Base-by-base conservation (phyloP, 805 yeast species). In the Vanderwaltozyma verrucispora region DNA sequence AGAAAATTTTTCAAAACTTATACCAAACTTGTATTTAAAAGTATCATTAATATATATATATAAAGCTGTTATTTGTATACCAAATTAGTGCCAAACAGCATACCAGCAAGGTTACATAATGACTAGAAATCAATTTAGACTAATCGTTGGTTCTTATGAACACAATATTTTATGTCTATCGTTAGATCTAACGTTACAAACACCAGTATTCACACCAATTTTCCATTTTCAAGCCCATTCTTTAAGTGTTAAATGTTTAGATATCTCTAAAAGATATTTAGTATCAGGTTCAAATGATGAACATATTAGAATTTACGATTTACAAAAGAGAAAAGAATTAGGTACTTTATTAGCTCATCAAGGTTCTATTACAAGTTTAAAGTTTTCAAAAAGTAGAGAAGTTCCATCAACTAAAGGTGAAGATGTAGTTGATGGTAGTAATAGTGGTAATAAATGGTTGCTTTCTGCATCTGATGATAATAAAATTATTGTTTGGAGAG, bases 261-360 rank as follows among this genome's bases (percentile, higher is more conserved):
- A 89, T 45, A 66, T 78, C 16, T 84, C 92, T 21, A 80, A 75
- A 50, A 68, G 96, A 52, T 87, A 86, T 54, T 65, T 92, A 30
- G 96, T 87, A 3, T 82, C 95, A 3, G 98, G 97, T 4, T 79
- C 94, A 4, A 89, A 89, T 56, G 98, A 92, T 57, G 97, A 92
- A 59, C 95, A 85, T 56, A 87, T 92, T 41, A 77, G 94, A 49
- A 83, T 92, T 14, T 92, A 92, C 57, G 98, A 92, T 63, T 66
- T 92, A 44, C 96, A 87, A 53, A 86, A 84, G 55, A 74, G 98
- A 53, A 86, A 86, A 51, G 98, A 92, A 59, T 68, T 92, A 41
- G 98, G 98, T 10, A 85, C 94, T 2, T 63, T 92, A 39, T 64
- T 89, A 52, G 82, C 85, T 35, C 98, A 92, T 53, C 77, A 79